Evolutionary conservation across 306 rosid species (phyloP), one percentile per base, ranked within the genome.

Genomic region (Quercus engelmannii): DNA sequence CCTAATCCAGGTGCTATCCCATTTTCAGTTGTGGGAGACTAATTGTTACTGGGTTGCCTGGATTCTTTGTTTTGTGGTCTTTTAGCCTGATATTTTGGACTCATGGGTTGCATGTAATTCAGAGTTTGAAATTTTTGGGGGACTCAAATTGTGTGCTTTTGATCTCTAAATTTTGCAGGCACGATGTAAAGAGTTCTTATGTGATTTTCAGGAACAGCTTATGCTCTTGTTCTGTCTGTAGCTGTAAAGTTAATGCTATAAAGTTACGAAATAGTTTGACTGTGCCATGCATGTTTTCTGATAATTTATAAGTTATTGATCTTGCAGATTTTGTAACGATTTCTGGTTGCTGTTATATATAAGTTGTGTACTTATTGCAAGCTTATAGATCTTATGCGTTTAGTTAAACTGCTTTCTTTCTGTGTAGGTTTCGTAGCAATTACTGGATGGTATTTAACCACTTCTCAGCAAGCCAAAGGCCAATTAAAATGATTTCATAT

Each of bases 361-460:
- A 63, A 63, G 30, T 13, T 15, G 4, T 28, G 28, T 13, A 28
- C 7, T 63, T 7, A 63, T 26, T 63, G 38, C 20, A 25, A 63
- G 19, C 69, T 25, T 57, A 6, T 25, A 13, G 15, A 17, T 25
- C 17, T 26, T 63, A 63, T 31, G 2, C 1, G 4, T 62, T 62
- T 62, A 20, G 26, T 20, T 2, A 57, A 3, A 57, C 12, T 57
- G 15, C 65, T 11, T 75, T 49, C 68, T 41, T 41, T 79, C 64
- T 55, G 3, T 62, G 76, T 77, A 74, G 86, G 77, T 76, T 82
- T 76, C 43, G 25, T 57, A 59, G 74, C 70, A 58, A 58, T 54
- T 82, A 82, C 54, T 20, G 1, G 10, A 30, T 80, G 49, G 52
- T 49, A 12, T 74, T 75, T 65, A 75, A 57, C 63, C 31, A 17